These are phyloP conservation scores for Wallacemonas collosoma DNA, from an alignment of 208 protist species.

Conservation along the genomic window DNA sequence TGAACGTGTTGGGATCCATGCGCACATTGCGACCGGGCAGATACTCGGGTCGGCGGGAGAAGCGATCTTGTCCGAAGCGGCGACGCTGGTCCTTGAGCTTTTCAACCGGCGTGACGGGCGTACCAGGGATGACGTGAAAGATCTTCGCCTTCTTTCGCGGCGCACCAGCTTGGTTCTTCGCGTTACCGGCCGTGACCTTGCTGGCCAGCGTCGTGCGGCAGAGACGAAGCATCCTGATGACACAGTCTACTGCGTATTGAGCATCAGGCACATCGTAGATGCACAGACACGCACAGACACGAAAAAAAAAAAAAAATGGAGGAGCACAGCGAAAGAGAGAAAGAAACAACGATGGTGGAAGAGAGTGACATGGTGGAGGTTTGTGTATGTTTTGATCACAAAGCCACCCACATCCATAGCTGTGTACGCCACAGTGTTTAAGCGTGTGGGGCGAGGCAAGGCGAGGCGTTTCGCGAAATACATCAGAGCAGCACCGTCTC, in stretches of 20 bases:
- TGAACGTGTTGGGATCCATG: slow-evolving; percentile 84
- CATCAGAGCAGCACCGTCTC: no score
- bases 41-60: slow-evolving; percentile 76
- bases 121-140: slow-evolving; percentile 78
- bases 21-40: slow-evolving; percentile 70
- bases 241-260: background rate
- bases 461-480: no score
- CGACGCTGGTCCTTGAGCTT: slow-evolving; percentile 83
- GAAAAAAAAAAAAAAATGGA: background rate
- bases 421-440: no score
- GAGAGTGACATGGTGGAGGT: background rate
- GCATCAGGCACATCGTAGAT: background rate
- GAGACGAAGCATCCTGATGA: slow-evolving; percentile 49
- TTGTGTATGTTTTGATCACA: background rate
- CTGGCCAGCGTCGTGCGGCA: slow-evolving; percentile 38
- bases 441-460: no score
- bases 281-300: slow-evolving; percentile 1
- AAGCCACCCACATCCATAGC: no score
- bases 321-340: slow-evolving; percentile 18
- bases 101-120: slow-evolving; percentile 73
- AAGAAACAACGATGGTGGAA: background rate
- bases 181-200: slow-evolving; percentile 83
- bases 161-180: slow-evolving; percentile 75
- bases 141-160: slow-evolving; percentile 64
- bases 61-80: slow-evolving; percentile 76